These are phyloP conservation scores for Sporothrix protearum DNA, from an alignment of 2,329 filamentous ascomycete species.

Conservation along the genomic window DNA sequence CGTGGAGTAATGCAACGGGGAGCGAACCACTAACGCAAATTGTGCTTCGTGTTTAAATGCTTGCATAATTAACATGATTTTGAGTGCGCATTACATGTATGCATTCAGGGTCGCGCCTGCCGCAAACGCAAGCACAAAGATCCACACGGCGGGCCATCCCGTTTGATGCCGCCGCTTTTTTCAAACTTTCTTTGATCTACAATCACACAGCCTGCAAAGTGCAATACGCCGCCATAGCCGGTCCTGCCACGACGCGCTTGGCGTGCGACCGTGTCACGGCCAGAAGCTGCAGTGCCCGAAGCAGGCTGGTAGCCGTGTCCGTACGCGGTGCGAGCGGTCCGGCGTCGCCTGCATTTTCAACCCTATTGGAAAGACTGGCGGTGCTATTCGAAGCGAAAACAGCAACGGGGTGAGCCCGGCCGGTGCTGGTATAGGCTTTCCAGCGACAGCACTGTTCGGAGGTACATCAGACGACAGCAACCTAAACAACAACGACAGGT, in stretches of 20 bases:
- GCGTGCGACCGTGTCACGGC: constrained; percentile 45
- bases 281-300: constrained; percentile 49
- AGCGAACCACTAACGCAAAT: background rate
- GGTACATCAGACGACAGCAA: background rate
- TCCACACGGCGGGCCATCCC: background rate
- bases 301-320: constrained; percentile 36
- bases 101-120: background rate
- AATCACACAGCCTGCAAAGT: background rate
- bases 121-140: background rate
- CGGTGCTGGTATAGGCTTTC: constrained; percentile 19
- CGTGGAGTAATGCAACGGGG: constrained; percentile 4
- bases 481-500: background rate
- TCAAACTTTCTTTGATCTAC: background rate
- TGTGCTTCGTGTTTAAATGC: background rate
- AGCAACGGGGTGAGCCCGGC: background rate
- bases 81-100: background rate
- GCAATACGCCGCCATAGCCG: constrained; percentile 22
- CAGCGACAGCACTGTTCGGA: constrained; percentile 16
- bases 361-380: constrained; percentile 31
- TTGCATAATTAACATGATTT: background rate
- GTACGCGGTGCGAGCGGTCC: constrained; percentile 44
- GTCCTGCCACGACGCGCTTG: constrained; percentile 32
- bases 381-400: background rate
- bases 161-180: background rate
- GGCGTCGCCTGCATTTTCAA: constrained; percentile 43